These are phyloP conservation scores for Mortierella antarctica DNA, from an alignment of 192 early-diverging fungal species.

Conservation along the genomic window DNA sequence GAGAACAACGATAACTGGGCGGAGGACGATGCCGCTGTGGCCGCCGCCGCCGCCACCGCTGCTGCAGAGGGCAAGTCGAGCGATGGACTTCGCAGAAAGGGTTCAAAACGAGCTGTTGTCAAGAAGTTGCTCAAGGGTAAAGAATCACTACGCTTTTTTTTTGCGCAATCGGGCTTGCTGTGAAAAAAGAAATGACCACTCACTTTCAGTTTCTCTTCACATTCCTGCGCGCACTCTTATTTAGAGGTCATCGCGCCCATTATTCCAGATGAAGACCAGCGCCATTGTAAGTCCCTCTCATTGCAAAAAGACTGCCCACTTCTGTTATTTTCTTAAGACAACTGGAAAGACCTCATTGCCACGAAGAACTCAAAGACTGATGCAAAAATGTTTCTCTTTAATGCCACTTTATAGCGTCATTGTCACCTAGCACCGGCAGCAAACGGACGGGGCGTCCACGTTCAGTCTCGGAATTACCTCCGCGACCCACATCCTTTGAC, in stretches of 20 bases:
- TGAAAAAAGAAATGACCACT: not conserved
- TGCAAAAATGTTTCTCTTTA: not conserved
- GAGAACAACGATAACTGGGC: slow-evolving; percentile 17
- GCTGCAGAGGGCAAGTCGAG: no score
- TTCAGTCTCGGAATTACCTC: slow-evolving; percentile 44
- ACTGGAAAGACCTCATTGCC: no score
- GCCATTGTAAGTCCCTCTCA: slow-evolving; percentile 10
- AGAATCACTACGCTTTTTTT: not conserved
- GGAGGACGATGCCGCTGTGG: slow-evolving; percentile 14
- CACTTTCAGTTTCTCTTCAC: not conserved
- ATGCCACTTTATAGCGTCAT: slow-evolving; percentile 13
- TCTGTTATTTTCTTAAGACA: no score
- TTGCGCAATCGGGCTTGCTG: not conserved
- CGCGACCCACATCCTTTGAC: slow-evolving; percentile 42
- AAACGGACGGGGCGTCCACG: slow-evolving; percentile 32
- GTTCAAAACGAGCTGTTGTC: slow-evolving; percentile 36
- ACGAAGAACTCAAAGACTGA: no score
- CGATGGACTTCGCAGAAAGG: slow-evolving; percentile 19
- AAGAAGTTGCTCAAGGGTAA: slow-evolving; percentile 36
- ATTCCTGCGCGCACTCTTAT: no score
- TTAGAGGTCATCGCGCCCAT: slow-evolving; percentile 43
- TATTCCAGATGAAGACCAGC: slow-evolving; percentile 25
- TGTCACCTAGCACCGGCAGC: slow-evolving; percentile 7
- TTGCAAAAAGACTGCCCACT: no score
- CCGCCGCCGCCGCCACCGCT: not conserved